Conservation (phyloP, 176 grass and related monocot genomes). For the Puccinellia tenuiflora region DNA sequence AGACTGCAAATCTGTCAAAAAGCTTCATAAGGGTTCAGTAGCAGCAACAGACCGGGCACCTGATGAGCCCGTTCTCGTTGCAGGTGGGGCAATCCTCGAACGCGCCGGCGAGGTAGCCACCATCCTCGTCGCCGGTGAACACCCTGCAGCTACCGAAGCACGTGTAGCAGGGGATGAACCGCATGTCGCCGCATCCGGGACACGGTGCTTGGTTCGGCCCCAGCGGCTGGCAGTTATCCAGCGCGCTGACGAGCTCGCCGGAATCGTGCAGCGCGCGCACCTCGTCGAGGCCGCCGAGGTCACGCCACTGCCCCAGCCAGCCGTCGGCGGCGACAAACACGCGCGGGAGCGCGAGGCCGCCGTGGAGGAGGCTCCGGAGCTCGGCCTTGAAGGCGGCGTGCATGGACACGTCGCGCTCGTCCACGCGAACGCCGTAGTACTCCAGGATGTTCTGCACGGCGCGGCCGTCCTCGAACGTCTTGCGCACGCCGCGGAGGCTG, state of each 20-base stretch:
- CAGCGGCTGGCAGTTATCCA: conserved; percentile 37
- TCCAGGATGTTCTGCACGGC: conserved; percentile 59
- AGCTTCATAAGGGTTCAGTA: background rate
- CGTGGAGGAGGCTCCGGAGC: conserved; percentile 31
- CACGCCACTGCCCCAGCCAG: background rate
- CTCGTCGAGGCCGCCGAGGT: conserved; percentile 61
- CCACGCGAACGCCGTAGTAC: conserved; percentile 49
- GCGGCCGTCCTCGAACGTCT: conserved; percentile 71
- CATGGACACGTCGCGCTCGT: conserved; percentile 91
- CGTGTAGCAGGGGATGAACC: conserved; percentile 54
- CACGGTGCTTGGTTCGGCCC: background rate
- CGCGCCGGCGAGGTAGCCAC: background rate
- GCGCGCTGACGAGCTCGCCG: conserved; percentile 37
- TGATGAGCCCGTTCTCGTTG: conserved; percentile 91
- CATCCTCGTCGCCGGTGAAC: conserved; percentile 29
- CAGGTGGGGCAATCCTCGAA: conserved; percentile 63
- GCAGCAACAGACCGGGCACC: conserved; percentile 67
- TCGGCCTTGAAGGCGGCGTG: conserved; percentile 68
- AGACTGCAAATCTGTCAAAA: background rate
- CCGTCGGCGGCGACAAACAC: conserved; percentile 39
- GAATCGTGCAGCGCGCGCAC: conserved; percentile 56
- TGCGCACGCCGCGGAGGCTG: conserved; percentile 69
- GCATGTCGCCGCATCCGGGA: conserved; percentile 48
- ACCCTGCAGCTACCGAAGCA: conserved; percentile 83
- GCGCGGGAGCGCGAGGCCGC: conserved; percentile 30